Evolutionary conservation across 768 basidiomycete genomes (phyloP).

Genomic region (Lentinula aciculospora): DNA sequence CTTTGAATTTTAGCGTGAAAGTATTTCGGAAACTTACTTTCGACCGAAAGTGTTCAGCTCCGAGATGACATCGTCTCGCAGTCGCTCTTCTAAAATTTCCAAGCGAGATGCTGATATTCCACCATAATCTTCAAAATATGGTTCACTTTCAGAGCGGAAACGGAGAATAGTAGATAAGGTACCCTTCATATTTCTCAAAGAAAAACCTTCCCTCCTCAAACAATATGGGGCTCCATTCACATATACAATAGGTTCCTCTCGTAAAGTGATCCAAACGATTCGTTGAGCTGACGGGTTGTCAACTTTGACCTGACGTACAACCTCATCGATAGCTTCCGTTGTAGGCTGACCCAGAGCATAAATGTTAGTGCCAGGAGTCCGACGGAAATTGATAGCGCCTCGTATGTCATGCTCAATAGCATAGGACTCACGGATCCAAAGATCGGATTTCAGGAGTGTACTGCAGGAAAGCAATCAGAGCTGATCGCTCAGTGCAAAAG

Average conservation of each 20-base stretch:
- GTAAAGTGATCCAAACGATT: constrained; percentile 88
- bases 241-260: constrained; percentile 89
- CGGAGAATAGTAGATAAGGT: not conserved
- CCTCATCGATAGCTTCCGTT: constrained; percentile 77
- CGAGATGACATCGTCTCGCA: constrained; percentile 80
- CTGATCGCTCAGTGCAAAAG: not conserved
- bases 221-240: constrained; percentile 94
- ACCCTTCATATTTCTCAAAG: constrained; percentile 94
- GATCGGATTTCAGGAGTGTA: constrained; percentile 88
- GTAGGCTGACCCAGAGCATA: constrained; percentile 95
- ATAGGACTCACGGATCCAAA: constrained; percentile 76
- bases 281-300: constrained; percentile 54
- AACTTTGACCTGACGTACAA: constrained; percentile 58
- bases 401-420: constrained; percentile 65
- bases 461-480: constrained; percentile 26
- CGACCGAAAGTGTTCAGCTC: constrained; percentile 84
- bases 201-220: constrained; percentile 76
- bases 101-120: constrained; percentile 89
- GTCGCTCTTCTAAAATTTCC: constrained; percentile 85
- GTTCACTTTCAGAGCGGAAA: not conserved
- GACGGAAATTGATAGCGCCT: constrained; percentile 94
- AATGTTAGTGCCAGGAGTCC: constrained; percentile 71
- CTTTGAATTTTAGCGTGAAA: not conserved
- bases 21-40: constrained; percentile 40
- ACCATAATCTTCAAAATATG: constrained; percentile 68